Evolutionary conservation across 225 moss, liverwort and hornwort species (phyloP), one percentile per base, ranked within the genome.

Genomic region (Thuidium tamariscinum): DNA sequence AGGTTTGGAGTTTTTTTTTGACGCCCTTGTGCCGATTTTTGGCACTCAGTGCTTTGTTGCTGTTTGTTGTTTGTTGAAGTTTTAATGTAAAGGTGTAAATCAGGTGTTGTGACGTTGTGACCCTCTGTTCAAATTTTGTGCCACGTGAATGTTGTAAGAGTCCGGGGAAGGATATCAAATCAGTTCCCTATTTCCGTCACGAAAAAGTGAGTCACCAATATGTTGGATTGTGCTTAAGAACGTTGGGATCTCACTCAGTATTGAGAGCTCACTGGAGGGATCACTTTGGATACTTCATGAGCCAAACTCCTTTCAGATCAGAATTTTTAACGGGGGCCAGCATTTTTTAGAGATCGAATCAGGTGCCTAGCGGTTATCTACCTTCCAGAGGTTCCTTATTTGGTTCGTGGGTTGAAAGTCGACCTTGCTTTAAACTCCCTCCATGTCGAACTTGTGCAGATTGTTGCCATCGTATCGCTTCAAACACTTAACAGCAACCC

Each of bases 401-500:
- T 72, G 46, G 30, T 72, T 72, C 30, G 30, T 72, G 48, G 30
- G 30, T 61, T 30, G 61, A 30, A 72, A 72, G 60, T 57, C 22
- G 46, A 84, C 30, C 44, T 18, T 68, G 29, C 83, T 80, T 34
- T n/a, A 37, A 48, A 20, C 9, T 57, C 54, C 79, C 37, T 82
- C 52, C 41, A 44, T 84, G 66, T 46, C 51, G 10, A 51, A 51
- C 51, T 61, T 90, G 82, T 93, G 90, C 96, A 99, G 98, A 96
- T 99, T 84, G 91, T 89, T 54, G 88, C 91, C 77, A 84, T 96
- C 71, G 98, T 96, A 29, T 70, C 93, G 59, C 89, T 99, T 80
- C 98, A 99, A 89, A 89, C 92, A 64, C n/a, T 95, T 92, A 84
- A 90, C 92, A 70, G 97, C 97, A 49, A 91, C 91, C 30, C 91